These are phyloP conservation scores for Calonectria fujianensis DNA, from an alignment of 2,329 filamentous ascomycete genomes.

Conservation along the genomic window DNA sequence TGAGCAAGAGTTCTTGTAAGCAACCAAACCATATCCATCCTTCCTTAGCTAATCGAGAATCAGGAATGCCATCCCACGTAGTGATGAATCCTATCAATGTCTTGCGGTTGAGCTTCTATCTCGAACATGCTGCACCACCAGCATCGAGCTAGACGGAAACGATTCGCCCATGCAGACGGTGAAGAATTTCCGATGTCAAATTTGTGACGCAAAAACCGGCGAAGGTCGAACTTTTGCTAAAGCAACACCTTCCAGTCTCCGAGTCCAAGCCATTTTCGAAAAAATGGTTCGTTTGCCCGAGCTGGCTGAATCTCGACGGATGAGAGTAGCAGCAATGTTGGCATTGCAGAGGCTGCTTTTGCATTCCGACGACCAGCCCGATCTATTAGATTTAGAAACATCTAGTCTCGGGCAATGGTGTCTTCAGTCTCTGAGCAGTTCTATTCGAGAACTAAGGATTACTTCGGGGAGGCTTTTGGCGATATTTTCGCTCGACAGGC, in stretches of 20 bases:
- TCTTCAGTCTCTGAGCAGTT: slow-evolving; percentile 87
- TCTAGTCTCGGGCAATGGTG: slow-evolving; percentile 87
- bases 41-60: slow-evolving; percentile 45
- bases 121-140: slow-evolving; percentile 62
- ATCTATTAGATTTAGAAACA: slow-evolving; percentile 79
- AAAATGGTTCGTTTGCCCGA: slow-evolving; percentile 65
- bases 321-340: slow-evolving; percentile 82
- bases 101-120: slow-evolving; percentile 73
- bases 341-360: slow-evolving; percentile 80
- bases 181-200: slow-evolving; percentile 44
- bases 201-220: slow-evolving; percentile 50
- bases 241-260: slow-evolving; percentile 55
- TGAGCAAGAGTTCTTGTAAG: slow-evolving; percentile 68
- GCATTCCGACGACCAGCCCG: slow-evolving; percentile 75
- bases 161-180: slow-evolving; percentile 19
- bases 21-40: slow-evolving; percentile 40
- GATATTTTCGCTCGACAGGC: slow-evolving; percentile 73
- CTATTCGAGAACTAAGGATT: slow-evolving; percentile 88
- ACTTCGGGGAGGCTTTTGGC: slow-evolving; percentile 82
- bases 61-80: slow-evolving; percentile 65
- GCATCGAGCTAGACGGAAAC: slow-evolving; percentile 22
- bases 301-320: slow-evolving; percentile 74
- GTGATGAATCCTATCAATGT: slow-evolving; percentile 71
- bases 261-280: slow-evolving; percentile 66
- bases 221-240: slow-evolving; percentile 8